These are phyloP conservation scores for Stagonosporopsis cucurbitacearum DNA, from an alignment of 2,329 filamentous ascomycete genomes.

Conservation along the genomic window DNA sequence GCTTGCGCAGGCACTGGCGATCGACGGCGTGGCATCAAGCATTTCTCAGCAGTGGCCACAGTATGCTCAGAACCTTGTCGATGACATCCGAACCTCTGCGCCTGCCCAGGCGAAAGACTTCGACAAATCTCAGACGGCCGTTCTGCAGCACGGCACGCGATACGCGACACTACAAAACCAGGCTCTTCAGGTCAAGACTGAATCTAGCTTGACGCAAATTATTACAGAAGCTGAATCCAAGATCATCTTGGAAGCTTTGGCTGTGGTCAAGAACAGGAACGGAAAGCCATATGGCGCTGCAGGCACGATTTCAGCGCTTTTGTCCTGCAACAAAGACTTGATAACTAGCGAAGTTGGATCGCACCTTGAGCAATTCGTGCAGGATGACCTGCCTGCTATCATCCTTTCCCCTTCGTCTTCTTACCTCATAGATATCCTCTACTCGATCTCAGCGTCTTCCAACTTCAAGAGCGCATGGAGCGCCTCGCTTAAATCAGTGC, in stretches of 20 bases:
- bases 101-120: constrained; percentile 84
- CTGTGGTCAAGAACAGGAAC: constrained; percentile 60
- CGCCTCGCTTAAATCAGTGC: constrained; percentile 35
- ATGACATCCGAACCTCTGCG: constrained; percentile 73
- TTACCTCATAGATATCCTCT: constrained; percentile 70
- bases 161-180: constrained; percentile 63
- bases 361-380: constrained; percentile 55
- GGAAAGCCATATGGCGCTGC: constrained; percentile 73
- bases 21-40: constrained; percentile 54
- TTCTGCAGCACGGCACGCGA: constrained; percentile 70
- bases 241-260: constrained; percentile 58
- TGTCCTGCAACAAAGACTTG: constrained; percentile 54
- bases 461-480: constrained; percentile 43
- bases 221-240: constrained; percentile 49
- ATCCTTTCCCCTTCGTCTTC: constrained; percentile 72
- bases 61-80: constrained; percentile 67
- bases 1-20: constrained; percentile 51
- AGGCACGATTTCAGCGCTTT: constrained; percentile 61
- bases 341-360: constrained; percentile 52
- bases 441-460: constrained; percentile 50
- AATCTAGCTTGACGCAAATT: constrained; percentile 16
- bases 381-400: constrained; percentile 63
- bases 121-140: constrained; percentile 70
- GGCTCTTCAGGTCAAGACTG: constrained; percentile 16
- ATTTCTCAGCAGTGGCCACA: constrained; percentile 67